Evolutionary conservation across 192 early-diverging fungal genomes (phyloP), one percentile per base, ranked within the genome.

Genomic region (Entophlyctis luteolus): DNA sequence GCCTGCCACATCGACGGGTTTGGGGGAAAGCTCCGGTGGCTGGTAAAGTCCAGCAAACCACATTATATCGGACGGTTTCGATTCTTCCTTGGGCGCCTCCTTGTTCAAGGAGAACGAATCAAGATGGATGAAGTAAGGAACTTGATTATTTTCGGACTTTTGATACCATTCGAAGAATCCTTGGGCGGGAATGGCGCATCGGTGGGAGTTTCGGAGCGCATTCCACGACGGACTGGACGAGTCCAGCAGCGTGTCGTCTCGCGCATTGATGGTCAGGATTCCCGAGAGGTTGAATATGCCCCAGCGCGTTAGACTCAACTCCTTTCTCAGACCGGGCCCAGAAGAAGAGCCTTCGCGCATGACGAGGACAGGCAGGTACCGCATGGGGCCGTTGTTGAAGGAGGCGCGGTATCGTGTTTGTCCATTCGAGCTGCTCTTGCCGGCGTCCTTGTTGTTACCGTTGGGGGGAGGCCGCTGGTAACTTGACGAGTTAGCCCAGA

Each of bases 21-120:
- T 66, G 62, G 86, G 75, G 33, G 87, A 85, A n/a, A 80, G 79
- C 6, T 84, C 84, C 3, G 85, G 87, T 66, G 85, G 84, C 22
- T 90, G 91, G 75, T 55, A 79, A 4, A 79, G 28, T 6, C 68
- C 74, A 10, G 75, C 78, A 38, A 77, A 63, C 45, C 34, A 70
- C 68, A 77, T 27, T 25, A 79, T 50, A 46, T 42, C 48, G 50
- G 46, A 34, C 18, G 25, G 62, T 55, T 56, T 56, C 49, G 12
- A 52, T 27, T 20, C 37, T n/a, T 60, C 42, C 20, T 39, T 46
- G 22, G 16, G 8, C 16, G 8, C 16, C n/a, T 10, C 10, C 10
- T 60, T 28, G 52, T 18, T 18, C 52, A 53, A 14, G 16, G 18
- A 14, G 14, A 65, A 46, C 49, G 50, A 23, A 8, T 12, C 20